Base-by-base conservation (phyloP, 2,329 filamentous ascomycete species). In the Tolypocladium paradoxum region DNA sequence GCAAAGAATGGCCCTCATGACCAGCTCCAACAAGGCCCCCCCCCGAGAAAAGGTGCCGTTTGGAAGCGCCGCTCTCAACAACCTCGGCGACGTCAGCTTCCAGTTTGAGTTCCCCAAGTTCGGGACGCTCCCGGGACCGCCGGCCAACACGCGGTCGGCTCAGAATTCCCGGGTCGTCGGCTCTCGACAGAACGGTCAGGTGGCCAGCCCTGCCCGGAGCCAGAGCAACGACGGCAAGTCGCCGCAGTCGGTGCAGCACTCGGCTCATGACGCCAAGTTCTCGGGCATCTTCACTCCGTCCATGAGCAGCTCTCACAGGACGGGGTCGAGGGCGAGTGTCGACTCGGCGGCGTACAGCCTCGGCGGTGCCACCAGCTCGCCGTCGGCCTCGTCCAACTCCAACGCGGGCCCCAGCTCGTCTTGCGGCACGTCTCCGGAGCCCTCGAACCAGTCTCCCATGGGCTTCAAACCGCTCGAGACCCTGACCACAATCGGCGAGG, bases 81-180 rank as follows among this genome's bases (percentile, higher is more conserved):
- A 83, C 60, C 73, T 85, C 52, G 83, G 77, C 62, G 86, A 87
- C 57, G 85, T 87, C 66, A 90, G 87, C 66, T 97, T 97, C 65
- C 85, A 92, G 60, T 97, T 99, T 61, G 92, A 97, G 60, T 97
- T 97, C 59, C 92, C 93, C 58, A 91, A 88, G 65, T 97, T 99
- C 63, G 93, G 93, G 48, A 79, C 84, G 55, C 78, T 95, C 29
- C 78, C 80, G 0, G 76, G 78, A 6, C 72, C 76, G 8, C 61
- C 66, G 1, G 55, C 58, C 50, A 64, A 57, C 55, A 65, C 65
- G 53, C 56, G 52, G 6, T 57, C 64, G 47, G 58, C 60, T 47
- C 59, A 61, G 5, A 51, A 58, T 16, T 66, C 68, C n/a, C 66
- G 65, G 33, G 62, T 67, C 8, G 61, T 65, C 14, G 69, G 67